Percentiles rank a stretch among this genome's conserved stretches.
phyloP scores from a whole-genome alignment of 345 rosid genomes.

The Populus nigra region DNA sequence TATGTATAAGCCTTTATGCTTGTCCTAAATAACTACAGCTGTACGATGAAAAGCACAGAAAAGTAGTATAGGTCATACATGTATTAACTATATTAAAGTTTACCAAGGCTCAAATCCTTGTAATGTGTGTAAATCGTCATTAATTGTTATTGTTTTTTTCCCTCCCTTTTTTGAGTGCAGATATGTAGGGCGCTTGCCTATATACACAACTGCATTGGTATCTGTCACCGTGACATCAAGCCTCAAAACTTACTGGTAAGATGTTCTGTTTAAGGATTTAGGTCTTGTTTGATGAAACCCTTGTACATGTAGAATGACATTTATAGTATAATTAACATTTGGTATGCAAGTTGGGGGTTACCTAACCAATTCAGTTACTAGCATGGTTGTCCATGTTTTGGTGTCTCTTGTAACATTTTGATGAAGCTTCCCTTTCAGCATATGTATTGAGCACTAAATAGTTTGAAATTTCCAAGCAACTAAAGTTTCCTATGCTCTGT shows the following conservation, averaged over 20 bases:
- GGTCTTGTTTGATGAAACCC: constrained; percentile 3
- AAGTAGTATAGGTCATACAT: background rate
- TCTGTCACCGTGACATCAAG: constrained; percentile 97
- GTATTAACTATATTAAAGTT: background rate
- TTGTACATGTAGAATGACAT: background rate
- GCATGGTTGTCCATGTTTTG: background rate
- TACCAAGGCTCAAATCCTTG: background rate
- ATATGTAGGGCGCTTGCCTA: constrained; percentile 96
- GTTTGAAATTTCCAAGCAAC: background rate
- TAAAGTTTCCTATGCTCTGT: background rate
- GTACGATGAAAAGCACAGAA: background rate
- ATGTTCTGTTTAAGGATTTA: constrained; percentile 2
- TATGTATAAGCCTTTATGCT: background rate
- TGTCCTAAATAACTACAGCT: background rate
- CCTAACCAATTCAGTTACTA: background rate
- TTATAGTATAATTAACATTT: background rate
- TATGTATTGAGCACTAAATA: background rate
- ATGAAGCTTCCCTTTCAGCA: background rate
- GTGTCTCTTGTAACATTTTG: constrained; percentile 4
- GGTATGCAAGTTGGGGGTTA: background rate
- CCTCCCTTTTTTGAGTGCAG: constrained; percentile 42
- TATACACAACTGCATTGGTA: constrained; percentile 77
- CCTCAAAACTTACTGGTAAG: constrained; percentile 89
- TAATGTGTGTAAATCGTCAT: background rate
- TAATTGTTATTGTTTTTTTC: constrained; percentile 3